Evolutionary conservation across 331 rosid genomes (phyloP).

Genomic region (Ulmus americana): DNA sequence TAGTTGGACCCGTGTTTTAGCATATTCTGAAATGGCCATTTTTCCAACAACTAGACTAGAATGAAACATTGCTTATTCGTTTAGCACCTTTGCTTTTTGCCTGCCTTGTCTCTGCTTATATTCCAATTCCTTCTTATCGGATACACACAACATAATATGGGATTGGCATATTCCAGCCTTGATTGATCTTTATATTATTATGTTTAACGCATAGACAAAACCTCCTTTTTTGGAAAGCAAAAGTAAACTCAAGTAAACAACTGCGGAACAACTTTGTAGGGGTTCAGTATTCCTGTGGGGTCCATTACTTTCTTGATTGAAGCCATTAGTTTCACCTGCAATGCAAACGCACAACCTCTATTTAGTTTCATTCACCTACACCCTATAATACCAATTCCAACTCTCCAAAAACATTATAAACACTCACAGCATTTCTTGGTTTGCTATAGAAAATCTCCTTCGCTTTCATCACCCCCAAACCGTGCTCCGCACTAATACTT

Average conservation of each 20-base stretch:
- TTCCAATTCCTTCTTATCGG: conserved; percentile 20
- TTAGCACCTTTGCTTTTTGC: conserved; percentile 13
- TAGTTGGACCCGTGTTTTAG: conserved; percentile 4
- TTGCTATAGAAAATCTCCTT: conserved; percentile 74
- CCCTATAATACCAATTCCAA: too few relatives aligned
- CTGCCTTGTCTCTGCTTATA: conserved; percentile 4
- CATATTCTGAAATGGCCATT: conserved; percentile 12
- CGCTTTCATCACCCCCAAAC: conserved; percentile 92
- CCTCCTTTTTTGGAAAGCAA: too few relatives aligned
- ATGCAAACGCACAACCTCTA: too few relatives aligned
- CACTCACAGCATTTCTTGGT: conserved; percentile 54
- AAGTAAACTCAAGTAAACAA: conserved; percentile 31
- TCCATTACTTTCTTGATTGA: conserved; percentile 86
- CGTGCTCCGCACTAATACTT: conserved; percentile 93
- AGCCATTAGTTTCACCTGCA: conserved; percentile 74
- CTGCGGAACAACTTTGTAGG: conserved; percentile 86
- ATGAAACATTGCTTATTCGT: not conserved
- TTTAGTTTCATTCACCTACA: too few relatives aligned
- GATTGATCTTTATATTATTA: conserved; percentile 7
- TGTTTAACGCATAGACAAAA: too few relatives aligned
- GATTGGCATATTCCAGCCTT: conserved; percentile 49
- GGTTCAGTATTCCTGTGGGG: conserved; percentile 82
- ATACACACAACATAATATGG: conserved; percentile 3
- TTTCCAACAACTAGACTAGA: not conserved
- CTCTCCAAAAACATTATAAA: conserved; percentile 18